A percentile compares a stretch with the other conserved stretches of the same genome.
These are phyloP conservation scores for Fusarium euwallaceae DNA, from an alignment of 2,329 filamentous ascomycete genomes.

Conservation along the genomic window DNA sequence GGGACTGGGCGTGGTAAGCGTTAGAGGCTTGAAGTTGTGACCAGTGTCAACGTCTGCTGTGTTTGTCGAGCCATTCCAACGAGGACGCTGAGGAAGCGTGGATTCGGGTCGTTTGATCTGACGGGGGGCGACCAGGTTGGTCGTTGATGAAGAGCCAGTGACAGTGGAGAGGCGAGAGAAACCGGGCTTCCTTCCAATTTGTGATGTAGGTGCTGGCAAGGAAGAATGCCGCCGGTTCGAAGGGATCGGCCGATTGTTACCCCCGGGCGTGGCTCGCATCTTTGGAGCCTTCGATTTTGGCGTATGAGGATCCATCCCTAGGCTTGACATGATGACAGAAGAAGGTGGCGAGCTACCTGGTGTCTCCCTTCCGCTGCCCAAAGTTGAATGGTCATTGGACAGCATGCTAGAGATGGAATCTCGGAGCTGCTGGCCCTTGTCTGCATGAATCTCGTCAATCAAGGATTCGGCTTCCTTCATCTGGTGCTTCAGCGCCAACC, in stretches of 20 bases:
- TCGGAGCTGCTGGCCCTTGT: slow-evolving; percentile 80
- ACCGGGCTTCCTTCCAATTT: slow-evolving; percentile 57
- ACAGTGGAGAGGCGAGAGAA: slow-evolving; percentile 62
- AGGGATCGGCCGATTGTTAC: slow-evolving; percentile 61
- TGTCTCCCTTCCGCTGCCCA: slow-evolving; percentile 77
- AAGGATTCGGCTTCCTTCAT: slow-evolving; percentile 82
- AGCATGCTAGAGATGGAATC: slow-evolving; percentile 95
- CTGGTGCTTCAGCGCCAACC: slow-evolving; percentile 80
- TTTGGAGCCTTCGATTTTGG: slow-evolving; percentile 59
- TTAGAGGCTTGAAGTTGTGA: slow-evolving; percentile 75
- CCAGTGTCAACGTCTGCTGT: slow-evolving; percentile 73
- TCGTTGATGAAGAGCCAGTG: slow-evolving; percentile 63
- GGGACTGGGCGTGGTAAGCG: slow-evolving; percentile 70
- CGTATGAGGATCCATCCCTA: slow-evolving; percentile 64
- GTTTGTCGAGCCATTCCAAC: slow-evolving; percentile 80
- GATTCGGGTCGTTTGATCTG: slow-evolving; percentile 60
- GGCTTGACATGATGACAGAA: slow-evolving; percentile 70
- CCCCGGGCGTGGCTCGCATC: slow-evolving; percentile 62
- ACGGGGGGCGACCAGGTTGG: slow-evolving; percentile 56
- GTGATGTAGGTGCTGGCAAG: slow-evolving; percentile 59
- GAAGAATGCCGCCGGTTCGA: slow-evolving; percentile 61
- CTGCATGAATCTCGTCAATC: slow-evolving; percentile 78
- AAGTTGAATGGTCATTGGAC: slow-evolving; percentile 81
- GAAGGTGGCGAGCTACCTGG: slow-evolving; percentile 76
- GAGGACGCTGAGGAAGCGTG: slow-evolving; percentile 70